Conservation (phyloP, 345 rosid species). For the Nasturtium officinale region DNA sequence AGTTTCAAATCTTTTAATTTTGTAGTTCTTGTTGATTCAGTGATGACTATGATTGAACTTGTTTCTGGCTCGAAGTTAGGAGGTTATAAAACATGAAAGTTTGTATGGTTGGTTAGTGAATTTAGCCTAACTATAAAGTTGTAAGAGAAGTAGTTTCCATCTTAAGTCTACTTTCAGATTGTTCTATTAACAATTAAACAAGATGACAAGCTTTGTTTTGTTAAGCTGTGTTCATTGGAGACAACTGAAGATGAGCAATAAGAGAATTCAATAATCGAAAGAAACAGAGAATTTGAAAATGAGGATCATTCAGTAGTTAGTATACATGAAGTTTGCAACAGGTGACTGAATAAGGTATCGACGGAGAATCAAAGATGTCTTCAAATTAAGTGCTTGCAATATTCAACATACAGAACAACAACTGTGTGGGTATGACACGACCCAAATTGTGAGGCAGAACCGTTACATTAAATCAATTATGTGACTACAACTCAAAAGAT, state of each 20-base stretch:
- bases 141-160: conserved; percentile 1
- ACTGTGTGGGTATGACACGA: neutral
- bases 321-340: neutral
- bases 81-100: conserved; percentile 5
- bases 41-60: conserved; percentile 4
- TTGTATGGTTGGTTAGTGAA: neutral
- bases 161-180: neutral
- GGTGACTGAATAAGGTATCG: neutral
- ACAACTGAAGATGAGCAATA: neutral
- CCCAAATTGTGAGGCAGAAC: conserved; percentile 3
- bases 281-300: neutral
- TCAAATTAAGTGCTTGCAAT: too few species aligned
- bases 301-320: neutral
- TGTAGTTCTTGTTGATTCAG: conserved; percentile 1
- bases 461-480: neutral
- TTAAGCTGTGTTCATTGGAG: neutral
- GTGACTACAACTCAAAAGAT: conserved; percentile 10
- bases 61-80: neutral
- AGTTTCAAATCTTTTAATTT: neutral
- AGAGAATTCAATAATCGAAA: neutral
- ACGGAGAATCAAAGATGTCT: neutral
- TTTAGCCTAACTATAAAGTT: neutral
- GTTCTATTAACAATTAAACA: neutral
- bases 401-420: conserved; percentile 13
- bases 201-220: neutral